These are phyloP conservation scores for Podaxis mareebaensis DNA, from an alignment of 768 basidiomycete species.

Conservation along the genomic window DNA sequence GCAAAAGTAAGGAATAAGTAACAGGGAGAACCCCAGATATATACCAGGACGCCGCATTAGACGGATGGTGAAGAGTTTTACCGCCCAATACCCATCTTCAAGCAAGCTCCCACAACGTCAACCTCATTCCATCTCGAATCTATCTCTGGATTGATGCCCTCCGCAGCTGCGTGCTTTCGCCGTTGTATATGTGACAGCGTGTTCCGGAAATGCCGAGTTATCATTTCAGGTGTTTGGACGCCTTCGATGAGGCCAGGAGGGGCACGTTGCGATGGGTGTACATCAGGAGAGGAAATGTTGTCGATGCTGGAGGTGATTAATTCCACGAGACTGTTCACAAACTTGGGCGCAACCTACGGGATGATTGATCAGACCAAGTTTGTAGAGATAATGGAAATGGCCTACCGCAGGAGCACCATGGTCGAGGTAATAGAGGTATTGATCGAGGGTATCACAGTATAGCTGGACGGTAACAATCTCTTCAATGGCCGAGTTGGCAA, in stretches of 20 bases:
- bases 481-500: slow-evolving; percentile 95
- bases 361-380: no score
- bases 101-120: slow-evolving; percentile 80
- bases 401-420: slow-evolving; percentile 88
- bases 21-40: neutral
- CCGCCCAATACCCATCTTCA: slow-evolving; percentile 85
- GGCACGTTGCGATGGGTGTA: slow-evolving; percentile 86
- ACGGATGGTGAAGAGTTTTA: slow-evolving; percentile 26
- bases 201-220: slow-evolving; percentile 90
- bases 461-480: slow-evolving; percentile 96
- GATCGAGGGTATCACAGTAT: slow-evolving; percentile 95
- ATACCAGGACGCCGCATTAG: neutral
- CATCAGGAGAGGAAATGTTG: slow-evolving; percentile 81
- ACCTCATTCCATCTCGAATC: slow-evolving; percentile 81
- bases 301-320: slow-evolving; percentile 95
- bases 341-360: slow-evolving; percentile 87
- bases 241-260: slow-evolving; percentile 91
- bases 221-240: slow-evolving; percentile 92
- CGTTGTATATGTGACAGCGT: slow-evolving; percentile 81
- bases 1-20: neutral
- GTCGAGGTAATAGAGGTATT: slow-evolving; percentile 95
- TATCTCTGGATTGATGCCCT: slow-evolving; percentile 34
- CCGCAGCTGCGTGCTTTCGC: slow-evolving; percentile 58
- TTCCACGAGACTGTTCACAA: slow-evolving; percentile 94
- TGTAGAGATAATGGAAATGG: slow-evolving; percentile 16